Conservation (phyloP, 2,329 filamentous ascomycete species). For the Penicillium digitatum region DNA sequence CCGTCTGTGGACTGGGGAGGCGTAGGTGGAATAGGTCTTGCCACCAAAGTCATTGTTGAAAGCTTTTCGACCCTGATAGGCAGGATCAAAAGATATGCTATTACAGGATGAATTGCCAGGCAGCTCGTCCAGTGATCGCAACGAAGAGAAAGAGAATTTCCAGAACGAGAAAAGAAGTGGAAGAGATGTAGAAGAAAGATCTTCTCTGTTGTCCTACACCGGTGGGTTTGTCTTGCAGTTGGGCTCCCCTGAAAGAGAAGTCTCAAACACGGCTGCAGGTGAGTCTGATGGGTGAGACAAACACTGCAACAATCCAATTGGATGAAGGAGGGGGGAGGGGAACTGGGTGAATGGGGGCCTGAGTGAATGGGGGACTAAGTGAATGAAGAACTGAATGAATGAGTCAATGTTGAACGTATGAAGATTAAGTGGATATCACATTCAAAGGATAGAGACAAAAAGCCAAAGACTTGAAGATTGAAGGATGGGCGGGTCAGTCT, state of each 20-base stretch:
- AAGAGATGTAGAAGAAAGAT: slow-evolving; percentile 16
- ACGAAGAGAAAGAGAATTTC: slow-evolving; percentile 12
- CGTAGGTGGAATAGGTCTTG: slow-evolving; percentile 26
- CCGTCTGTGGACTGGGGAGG: slow-evolving; percentile 30
- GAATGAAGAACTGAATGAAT: too few relatives aligned
- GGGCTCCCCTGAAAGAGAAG: slow-evolving; percentile 12
- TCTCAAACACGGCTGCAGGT: slow-evolving; percentile 19
- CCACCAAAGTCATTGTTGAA: slow-evolving; percentile 10
- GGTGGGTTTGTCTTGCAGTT: slow-evolving; percentile 11
- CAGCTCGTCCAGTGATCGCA: slow-evolving; percentile 5
- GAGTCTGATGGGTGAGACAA: slow-evolving; percentile 16
- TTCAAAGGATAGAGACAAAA: neutral
- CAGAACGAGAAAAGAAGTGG: slow-evolving; percentile 24
- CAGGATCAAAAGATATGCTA: slow-evolving; percentile 4
- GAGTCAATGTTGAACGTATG: neutral
- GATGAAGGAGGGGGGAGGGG: neutral
- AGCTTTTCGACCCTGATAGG: neutral
- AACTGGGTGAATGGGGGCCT: neutral
- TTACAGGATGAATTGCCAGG: slow-evolving; percentile 3
- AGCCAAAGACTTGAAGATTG: slow-evolving; percentile 8
- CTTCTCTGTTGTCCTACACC: slow-evolving; percentile 14
- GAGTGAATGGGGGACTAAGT: too few relatives aligned
- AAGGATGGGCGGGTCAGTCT: slow-evolving; percentile 6
- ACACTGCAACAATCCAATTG: slow-evolving; percentile 16
- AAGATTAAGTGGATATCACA: neutral